Base-by-base conservation (phyloP, 495 filamentous ascomycete species). In the Aspergillus steynii region DNA sequence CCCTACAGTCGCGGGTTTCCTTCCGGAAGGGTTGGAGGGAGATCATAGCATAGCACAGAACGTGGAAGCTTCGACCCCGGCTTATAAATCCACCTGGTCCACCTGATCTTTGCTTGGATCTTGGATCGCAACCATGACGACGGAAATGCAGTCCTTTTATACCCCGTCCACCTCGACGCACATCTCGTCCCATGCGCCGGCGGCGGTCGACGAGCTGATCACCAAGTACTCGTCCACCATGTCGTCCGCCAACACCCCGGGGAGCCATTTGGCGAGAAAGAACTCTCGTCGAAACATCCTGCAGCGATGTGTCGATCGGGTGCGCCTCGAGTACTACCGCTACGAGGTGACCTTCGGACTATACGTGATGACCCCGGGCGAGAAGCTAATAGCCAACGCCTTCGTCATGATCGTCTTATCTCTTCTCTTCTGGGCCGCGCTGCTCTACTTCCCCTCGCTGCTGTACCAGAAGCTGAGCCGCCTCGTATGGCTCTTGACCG, bases 301-400 rank as follows among this genome's bases (percentile, higher is more conserved):
- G 32, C 71, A 71, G 57, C 71, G 74, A 29, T 42, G 82, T 45
- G 58, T 81, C 56, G 80, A 83, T 56, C 83, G 83, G 68, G 74
- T 90, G 29, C 81, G 81, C 62, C 80, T 86, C 53, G 88, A 88
- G 70, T 83, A 86, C 63, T 91, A 91, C 69, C 88, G 89, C 66
- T 90, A 90, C 69, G 88, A 90, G 71, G 88, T 90, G 61, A 90
- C 88, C 8, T 88, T 88, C 68, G 82, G 85, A 37, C 75, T 90
- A 27, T 91, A 91, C 71, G 89, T 90, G 75, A 79, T 91, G 65
- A 90, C 87, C 0, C 82, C 86, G 15, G 84, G 78, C 27, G 88
- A 91, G 74, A 90, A 88, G 60, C 81, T 89, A 59, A 84, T 90
- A 55, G 86, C 90, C 72, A 90, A 81, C 56, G 62, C 71, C n/a